Percentiles rank a stretch among this genome's conserved stretches.
These are phyloP conservation scores for Stephania japonica DNA, from an alignment of 164 flowering plant species.

Conservation along the genomic window DNA sequence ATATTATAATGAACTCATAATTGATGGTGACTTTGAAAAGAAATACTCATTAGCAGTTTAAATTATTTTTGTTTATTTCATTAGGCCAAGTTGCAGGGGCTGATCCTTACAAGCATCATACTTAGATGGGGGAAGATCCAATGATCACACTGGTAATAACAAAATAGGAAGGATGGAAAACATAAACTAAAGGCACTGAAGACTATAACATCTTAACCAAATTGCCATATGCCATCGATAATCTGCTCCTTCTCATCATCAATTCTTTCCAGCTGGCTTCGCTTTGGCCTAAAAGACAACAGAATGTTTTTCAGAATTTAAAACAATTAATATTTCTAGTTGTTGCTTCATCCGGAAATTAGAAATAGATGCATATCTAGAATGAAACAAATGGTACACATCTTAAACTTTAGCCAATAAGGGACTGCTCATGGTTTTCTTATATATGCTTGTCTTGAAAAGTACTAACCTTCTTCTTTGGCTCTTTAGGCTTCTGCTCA, in stretches of 20 bases:
- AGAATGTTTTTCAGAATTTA: not conserved
- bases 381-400: not conserved
- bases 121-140: not conserved
- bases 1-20: not conserved
- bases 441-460: not conserved
- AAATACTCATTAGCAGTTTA: not conserved
- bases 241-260: not conserved
- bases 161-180: not conserved
- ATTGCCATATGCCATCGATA: not conserved
- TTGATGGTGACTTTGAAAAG: not conserved
- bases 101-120: not conserved
- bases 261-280: slow-evolving; percentile 29
- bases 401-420: not conserved
- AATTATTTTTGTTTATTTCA: not conserved
- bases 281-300: slow-evolving; percentile 22
- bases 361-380: not conserved
- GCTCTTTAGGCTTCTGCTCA: slow-evolving; percentile 29
- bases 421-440: no score
- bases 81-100: not conserved
- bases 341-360: not conserved
- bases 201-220: not conserved
- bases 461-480: slow-evolving; percentile 33
- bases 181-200: not conserved
- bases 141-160: not conserved
- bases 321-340: not conserved